phyloP scores from a whole-genome alignment of 495 filamentous ascomycete genomes.

The Xylaria sp. region DNA sequence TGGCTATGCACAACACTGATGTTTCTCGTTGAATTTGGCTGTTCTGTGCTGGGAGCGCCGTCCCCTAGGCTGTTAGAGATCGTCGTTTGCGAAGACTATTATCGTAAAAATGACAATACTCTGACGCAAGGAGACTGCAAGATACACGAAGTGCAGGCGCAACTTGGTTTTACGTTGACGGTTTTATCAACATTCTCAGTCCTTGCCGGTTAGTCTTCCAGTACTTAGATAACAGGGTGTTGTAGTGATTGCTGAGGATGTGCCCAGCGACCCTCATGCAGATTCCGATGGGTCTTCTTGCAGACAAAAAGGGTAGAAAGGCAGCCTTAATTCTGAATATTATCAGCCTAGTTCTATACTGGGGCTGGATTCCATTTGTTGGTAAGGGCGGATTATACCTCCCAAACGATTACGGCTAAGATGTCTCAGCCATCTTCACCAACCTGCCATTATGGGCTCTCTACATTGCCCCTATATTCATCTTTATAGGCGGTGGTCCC shows the following conservation, averaged over 20 bases:
- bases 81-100: slow-evolving; percentile 10
- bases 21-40: slow-evolving; percentile 20
- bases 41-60: slow-evolving; percentile 6
- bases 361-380: slow-evolving; percentile 17
- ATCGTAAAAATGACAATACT: not conserved
- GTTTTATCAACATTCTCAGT: slow-evolving; percentile 14
- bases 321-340: slow-evolving; percentile 13
- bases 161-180: not conserved
- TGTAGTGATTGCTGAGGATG: not conserved
- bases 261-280: slow-evolving; percentile 14
- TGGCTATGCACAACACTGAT: slow-evolving; percentile 13
- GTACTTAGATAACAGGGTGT: too few relatives aligned
- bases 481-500: slow-evolving; percentile 13
- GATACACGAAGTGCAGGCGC: slow-evolving; percentile 1
- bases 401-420: not conserved
- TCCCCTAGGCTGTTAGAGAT: slow-evolving; percentile 18
- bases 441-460: not conserved
- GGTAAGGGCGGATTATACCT: not conserved
- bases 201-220: slow-evolving; percentile 10
- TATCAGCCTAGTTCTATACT: slow-evolving; percentile 12
- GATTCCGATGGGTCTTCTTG: slow-evolving; percentile 16
- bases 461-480: slow-evolving; percentile 11
- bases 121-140: slow-evolving; percentile 2
- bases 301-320: slow-evolving; percentile 12
- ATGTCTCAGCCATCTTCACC: slow-evolving; percentile 6